Conservation (phyloP, 768 basidiomycete genomes). For the Suillus alpinus region DNA sequence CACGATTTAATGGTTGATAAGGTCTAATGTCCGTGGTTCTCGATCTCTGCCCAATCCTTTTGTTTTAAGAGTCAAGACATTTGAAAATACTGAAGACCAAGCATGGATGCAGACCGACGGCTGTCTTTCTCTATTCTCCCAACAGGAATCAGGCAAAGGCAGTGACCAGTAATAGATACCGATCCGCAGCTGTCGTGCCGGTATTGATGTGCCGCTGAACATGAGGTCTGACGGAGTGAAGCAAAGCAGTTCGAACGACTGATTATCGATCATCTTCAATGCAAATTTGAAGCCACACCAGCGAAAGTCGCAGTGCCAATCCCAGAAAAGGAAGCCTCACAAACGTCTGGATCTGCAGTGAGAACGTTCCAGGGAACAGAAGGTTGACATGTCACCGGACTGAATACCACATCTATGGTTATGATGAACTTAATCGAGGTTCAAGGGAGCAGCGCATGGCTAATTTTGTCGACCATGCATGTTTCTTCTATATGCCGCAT, state of each 20-base stretch:
- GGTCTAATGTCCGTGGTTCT: no score
- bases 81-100: background rate
- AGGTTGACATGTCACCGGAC: background rate
- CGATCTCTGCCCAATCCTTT: no score
- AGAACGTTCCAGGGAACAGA: background rate
- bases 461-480: background rate
- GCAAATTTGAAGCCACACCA: background rate
- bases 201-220: background rate
- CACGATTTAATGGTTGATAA: no score
- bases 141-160: background rate
- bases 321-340: no score
- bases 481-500: background rate
- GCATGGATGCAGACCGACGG: background rate
- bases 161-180: background rate
- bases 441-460: background rate
- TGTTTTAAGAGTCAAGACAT: no score
- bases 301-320: no score
- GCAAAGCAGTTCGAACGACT: background rate
- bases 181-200: background rate
- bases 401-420: background rate
- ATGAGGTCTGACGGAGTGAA: background rate
- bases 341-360: background rate
- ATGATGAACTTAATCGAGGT: background rate
- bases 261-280: background rate
- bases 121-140: background rate